These are phyloP conservation scores for Eucalyptus sideroxylon DNA, from an alignment of 345 rosid species.

Conservation along the genomic window DNA sequence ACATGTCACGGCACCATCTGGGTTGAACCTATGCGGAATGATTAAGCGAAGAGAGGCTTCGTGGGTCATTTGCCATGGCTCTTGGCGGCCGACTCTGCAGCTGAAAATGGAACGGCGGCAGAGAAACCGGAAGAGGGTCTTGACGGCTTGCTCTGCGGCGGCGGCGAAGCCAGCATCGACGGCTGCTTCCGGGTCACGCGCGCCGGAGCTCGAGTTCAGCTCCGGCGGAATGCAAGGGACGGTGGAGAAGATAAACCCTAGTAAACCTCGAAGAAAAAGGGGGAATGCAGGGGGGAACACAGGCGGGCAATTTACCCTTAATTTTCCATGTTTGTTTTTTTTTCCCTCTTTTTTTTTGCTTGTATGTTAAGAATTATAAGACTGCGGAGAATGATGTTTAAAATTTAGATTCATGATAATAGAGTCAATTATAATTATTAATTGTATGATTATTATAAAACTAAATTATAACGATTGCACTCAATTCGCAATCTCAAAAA, in stretches of 20 bases:
- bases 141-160: neutral
- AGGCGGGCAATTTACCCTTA: neutral
- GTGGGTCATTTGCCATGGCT: neutral
- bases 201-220: neutral
- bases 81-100: neutral
- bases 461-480: accelerated
- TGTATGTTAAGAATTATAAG: neutral
- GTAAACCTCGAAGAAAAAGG: neutral
- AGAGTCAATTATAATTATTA: neutral
- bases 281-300: neutral
- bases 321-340: neutral
- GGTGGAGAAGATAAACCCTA: neutral
- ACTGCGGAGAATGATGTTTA: neutral
- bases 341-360: accelerated
- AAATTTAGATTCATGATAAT: neutral
- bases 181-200: neutral
- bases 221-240: neutral
- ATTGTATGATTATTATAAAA: neutral
- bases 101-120: neutral
- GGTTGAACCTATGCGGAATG: neutral
- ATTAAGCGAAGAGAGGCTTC: neutral
- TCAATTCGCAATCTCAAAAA: accelerated
- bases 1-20: neutral
- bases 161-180: neutral
- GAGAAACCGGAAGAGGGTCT: neutral